These are phyloP conservation scores for Gossypium davidsonii DNA, from an alignment of 441 rosid genomes.

Conservation along the genomic window DNA sequence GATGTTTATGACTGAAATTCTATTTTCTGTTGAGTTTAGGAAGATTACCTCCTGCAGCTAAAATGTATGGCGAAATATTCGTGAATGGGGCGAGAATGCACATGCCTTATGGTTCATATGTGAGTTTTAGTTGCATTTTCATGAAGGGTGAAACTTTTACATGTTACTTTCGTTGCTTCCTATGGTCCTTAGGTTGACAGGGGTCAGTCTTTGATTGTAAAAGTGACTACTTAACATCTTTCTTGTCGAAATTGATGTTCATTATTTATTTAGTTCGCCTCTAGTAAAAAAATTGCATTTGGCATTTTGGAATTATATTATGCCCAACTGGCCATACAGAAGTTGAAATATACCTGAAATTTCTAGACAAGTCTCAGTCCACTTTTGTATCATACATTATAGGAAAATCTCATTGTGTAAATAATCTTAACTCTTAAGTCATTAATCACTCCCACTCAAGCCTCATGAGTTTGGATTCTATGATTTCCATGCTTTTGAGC, in stretches of 20 bases:
- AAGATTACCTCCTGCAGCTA: slow-evolving; percentile 70
- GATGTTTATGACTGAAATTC: slow-evolving; percentile 15
- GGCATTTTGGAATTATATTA: not conserved
- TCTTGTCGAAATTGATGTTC: not conserved
- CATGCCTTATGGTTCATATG: slow-evolving; percentile 90
- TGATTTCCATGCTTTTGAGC: not conserved
- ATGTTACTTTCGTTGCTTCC: not conserved
- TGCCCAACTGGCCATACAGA: not conserved
- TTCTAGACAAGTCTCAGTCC: not conserved
- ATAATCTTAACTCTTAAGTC: not conserved
- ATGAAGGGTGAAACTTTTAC: not conserved
- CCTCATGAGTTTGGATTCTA: not conserved
- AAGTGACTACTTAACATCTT: not conserved
- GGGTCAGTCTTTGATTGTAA: not conserved
- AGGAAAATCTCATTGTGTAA: not conserved
- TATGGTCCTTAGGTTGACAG: not conserved
- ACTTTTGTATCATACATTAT: not conserved
- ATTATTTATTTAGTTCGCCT: not conserved
- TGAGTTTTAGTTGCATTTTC: slow-evolving; percentile 38
- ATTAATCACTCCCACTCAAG: too few relatives aligned
- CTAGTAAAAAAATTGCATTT: not conserved
- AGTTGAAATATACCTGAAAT: not conserved
- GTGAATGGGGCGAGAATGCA: slow-evolving; percentile 67
- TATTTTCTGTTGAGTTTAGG: slow-evolving; percentile 42
- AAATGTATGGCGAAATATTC: slow-evolving; percentile 79